phyloP scores from a whole-genome alignment of 1,284 basidiomycete species.

The Taiwanofungus camphoratus region DNA sequence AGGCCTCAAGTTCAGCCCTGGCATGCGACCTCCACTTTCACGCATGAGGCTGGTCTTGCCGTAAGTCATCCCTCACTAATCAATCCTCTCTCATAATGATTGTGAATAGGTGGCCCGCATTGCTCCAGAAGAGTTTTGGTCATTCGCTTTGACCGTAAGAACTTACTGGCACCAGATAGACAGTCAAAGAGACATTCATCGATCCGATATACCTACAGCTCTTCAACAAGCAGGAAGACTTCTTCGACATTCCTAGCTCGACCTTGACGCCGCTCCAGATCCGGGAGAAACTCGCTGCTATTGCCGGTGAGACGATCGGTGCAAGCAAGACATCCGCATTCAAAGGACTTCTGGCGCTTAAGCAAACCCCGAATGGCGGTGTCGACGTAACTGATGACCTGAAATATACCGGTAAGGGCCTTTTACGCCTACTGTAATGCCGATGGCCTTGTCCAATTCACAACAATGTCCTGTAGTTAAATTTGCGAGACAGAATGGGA shows the following conservation, averaged over 20 bases:
- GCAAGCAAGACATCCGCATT: slow-evolving; percentile 43
- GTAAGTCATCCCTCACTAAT: slow-evolving; percentile 36
- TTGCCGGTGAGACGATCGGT: slow-evolving; percentile 49
- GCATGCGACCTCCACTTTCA: slow-evolving; percentile 71
- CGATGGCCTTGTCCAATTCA: background rate
- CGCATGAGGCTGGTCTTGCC: slow-evolving; percentile 80
- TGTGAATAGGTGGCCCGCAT: slow-evolving; percentile 48
- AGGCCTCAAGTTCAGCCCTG: slow-evolving; percentile 82
- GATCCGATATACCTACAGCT: slow-evolving; percentile 57
- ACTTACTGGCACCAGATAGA: too few relatives aligned
- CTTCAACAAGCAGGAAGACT: slow-evolving; percentile 72
- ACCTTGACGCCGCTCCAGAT: slow-evolving; percentile 68
- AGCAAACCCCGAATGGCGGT: slow-evolving; percentile 68
- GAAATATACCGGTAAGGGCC: slow-evolving; percentile 73
- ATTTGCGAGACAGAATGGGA: slow-evolving; percentile 84
- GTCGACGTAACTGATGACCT: slow-evolving; percentile 75
- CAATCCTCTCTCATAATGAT: background rate
- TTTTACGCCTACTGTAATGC: slow-evolving; percentile 1
- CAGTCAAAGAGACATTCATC: too few relatives aligned
- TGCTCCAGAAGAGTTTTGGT: slow-evolving; percentile 76
- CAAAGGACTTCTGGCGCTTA: slow-evolving; percentile 59
- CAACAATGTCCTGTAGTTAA: slow-evolving; percentile 50
- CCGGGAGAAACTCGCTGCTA: slow-evolving; percentile 64
- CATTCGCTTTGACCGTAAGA: slow-evolving; percentile 62
- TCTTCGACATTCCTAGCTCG: slow-evolving; percentile 75